Conservation (phyloP, 768 basidiomycete genomes). For the Boletus tylopilopsis region DNA sequence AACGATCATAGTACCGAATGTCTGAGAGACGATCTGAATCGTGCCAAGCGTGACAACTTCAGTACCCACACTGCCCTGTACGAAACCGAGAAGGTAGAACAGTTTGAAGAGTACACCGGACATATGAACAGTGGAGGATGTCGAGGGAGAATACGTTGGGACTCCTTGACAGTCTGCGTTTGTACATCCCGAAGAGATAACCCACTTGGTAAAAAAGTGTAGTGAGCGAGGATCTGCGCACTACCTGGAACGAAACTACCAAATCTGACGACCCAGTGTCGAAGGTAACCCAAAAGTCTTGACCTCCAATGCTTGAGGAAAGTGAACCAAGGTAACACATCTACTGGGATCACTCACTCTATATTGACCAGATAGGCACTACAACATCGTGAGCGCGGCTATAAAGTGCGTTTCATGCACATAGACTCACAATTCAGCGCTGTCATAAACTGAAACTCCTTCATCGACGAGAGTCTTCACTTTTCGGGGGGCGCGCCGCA, state of each 20-base stretch:
- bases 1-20: conserved; percentile 36
- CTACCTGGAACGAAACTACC: conserved; percentile 26
- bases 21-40: conserved; percentile 45
- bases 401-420: neutral
- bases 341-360: conserved; percentile 21
- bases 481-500: conserved; percentile 23
- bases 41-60: conserved; percentile 46
- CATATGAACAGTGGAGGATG: conserved; percentile 28
- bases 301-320: conserved; percentile 37
- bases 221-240: conserved; percentile 3
- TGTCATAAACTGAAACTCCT: conserved; percentile 26
- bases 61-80: conserved; percentile 46
- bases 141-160: conserved; percentile 35
- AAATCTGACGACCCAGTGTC: conserved; percentile 61
- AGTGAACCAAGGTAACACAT: conserved; percentile 1
- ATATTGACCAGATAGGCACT: conserved; percentile 42
- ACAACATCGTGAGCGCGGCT: neutral
- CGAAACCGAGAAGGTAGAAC: conserved; percentile 50
- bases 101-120: conserved; percentile 41
- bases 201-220: conserved; percentile 39
- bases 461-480: conserved; percentile 16
- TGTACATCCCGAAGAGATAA: conserved; percentile 44
- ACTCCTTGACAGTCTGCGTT: conserved; percentile 44
- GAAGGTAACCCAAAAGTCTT: conserved; percentile 42
- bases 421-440: conserved; percentile 32